A percentile compares a stretch with the other conserved stretches of the same genome.
Conservation (phyloP, 345 rosid genomes). For the Camelina laxa region DNA sequence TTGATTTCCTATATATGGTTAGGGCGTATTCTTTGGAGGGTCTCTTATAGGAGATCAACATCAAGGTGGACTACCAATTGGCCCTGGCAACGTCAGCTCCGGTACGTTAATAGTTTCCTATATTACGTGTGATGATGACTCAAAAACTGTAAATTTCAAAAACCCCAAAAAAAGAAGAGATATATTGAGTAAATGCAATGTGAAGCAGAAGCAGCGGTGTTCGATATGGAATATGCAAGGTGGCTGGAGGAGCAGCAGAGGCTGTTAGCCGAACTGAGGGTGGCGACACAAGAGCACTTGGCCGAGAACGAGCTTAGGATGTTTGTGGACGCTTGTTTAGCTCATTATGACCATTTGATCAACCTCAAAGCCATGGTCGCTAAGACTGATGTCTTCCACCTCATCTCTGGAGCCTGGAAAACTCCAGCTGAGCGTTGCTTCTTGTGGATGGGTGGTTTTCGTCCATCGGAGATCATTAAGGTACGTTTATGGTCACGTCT, state of each 20-base stretch:
- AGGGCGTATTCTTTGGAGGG: slow-evolving; percentile 86
- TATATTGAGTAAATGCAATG: slow-evolving; percentile 25
- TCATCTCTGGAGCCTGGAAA: slow-evolving; percentile 95
- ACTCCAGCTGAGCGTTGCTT: slow-evolving; percentile 98
- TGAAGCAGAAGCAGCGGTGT: slow-evolving; percentile 71
- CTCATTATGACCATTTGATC: slow-evolving; percentile 80
- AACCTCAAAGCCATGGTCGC: slow-evolving; percentile 80
- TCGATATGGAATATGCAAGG: slow-evolving; percentile 86
- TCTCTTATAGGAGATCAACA: slow-evolving; percentile 62
- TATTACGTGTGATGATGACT: not conserved
- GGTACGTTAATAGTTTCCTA: slow-evolving; percentile 49
- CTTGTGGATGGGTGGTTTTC: slow-evolving; percentile 98
- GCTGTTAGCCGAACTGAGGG: slow-evolving; percentile 78
- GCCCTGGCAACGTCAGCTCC: slow-evolving; percentile 59
- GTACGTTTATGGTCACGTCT: slow-evolving; percentile 42
- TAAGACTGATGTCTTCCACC: slow-evolving; percentile 88
- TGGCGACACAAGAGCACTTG: slow-evolving; percentile 86
- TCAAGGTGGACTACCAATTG: slow-evolving; percentile 60
- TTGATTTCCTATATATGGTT: slow-evolving; percentile 30
- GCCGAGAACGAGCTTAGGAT: slow-evolving; percentile 88
- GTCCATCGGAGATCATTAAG: slow-evolving; percentile 97
- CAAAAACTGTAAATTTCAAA: not conserved
- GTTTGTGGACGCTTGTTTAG: slow-evolving; percentile 76
- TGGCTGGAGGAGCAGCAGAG: slow-evolving; percentile 95
- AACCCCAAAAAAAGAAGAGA: not conserved